Base-by-base conservation (phyloP, 140 eudicot species). In the Artemisia princeps region DNA sequence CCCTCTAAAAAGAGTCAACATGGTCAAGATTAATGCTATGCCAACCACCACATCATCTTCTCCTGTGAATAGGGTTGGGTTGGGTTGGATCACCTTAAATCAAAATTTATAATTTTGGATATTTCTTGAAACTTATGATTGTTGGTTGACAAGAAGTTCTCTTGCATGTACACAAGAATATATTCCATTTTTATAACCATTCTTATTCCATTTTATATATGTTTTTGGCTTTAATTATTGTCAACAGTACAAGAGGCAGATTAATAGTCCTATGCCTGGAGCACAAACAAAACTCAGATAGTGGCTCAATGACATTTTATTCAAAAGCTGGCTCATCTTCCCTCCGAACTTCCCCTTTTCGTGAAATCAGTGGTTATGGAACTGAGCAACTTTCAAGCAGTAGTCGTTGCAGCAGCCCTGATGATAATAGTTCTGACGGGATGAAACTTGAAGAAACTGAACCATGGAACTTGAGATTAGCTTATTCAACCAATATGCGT, bases 391-490 rank as follows among this genome's bases (percentile, higher is more conserved):
- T 86, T 6, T 82, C 95, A 55, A 74, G 70, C 55, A 75, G 94
- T 50, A 83, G 94, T 60, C 69, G 77, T 46, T 81, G 96, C 84
- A 92, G 96, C 87, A 88, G 95, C 72, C 98, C 96, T n/a, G 96
- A 88, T 78, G 87, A 87, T 69, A 88, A 77, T 77, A 90, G 94
- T 60, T 85, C 67, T 56, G 96, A 91, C 60, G 95, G 95, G 9
- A 51, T 89, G 50, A 83, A 80, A 77, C 91, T 86, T 69, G 95
- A 86, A 72, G 95, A 92, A 76, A 74, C 86, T n/a, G 96, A 83
- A 80, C 76, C 87, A 37, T 92, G 98, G 98, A 84, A 78, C 12
- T 59, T 92, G 65, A 76, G 88, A 37, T 68, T 88, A 67, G 80
- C 84, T 62, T 80, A 76, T 74, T 74, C 86, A 9, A 70, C 84